phyloP scores from a whole-genome alignment of 805 yeast species.

The Lachancea sp. region DNA sequence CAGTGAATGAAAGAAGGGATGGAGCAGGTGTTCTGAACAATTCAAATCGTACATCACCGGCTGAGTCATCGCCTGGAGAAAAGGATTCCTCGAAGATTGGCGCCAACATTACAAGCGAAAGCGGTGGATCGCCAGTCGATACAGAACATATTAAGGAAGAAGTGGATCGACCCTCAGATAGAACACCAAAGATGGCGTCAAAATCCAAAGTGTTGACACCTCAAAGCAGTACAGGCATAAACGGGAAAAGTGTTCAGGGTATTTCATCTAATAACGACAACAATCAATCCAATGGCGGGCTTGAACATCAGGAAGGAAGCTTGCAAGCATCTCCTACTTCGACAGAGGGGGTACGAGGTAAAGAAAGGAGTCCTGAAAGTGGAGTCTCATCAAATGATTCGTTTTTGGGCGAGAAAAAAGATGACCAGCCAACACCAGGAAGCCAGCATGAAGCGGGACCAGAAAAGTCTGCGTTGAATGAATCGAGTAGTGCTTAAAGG shows the following conservation, averaged over 20 bases:
- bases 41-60: slow-evolving; percentile 1
- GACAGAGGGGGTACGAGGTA: not conserved
- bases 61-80: not conserved
- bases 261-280: slow-evolving; percentile 1
- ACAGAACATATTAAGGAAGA: not conserved
- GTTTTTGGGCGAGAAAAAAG: not conserved
- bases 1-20: not conserved
- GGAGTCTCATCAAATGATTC: not conserved
- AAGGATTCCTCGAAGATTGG: not conserved
- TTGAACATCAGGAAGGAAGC: not conserved
- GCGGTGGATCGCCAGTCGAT: not conserved
- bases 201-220: slow-evolving; percentile 9
- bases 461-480: not conserved
- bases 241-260: not conserved
- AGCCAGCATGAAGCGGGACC: not conserved
- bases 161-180: not conserved
- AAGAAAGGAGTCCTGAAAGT: not conserved
- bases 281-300: not conserved
- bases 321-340: slow-evolving; percentile 3
- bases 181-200: not conserved
- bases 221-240: slow-evolving; percentile 4
- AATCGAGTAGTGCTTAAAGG: not conserved
- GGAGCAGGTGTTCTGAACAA: not conserved
- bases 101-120: not conserved
- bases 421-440: not conserved